A percentile compares a stretch with the other conserved stretches of the same genome.
phyloP scores from a whole-genome alignment of 2,329 filamentous ascomycete species.

The Colletotrichum somersetense region DNA sequence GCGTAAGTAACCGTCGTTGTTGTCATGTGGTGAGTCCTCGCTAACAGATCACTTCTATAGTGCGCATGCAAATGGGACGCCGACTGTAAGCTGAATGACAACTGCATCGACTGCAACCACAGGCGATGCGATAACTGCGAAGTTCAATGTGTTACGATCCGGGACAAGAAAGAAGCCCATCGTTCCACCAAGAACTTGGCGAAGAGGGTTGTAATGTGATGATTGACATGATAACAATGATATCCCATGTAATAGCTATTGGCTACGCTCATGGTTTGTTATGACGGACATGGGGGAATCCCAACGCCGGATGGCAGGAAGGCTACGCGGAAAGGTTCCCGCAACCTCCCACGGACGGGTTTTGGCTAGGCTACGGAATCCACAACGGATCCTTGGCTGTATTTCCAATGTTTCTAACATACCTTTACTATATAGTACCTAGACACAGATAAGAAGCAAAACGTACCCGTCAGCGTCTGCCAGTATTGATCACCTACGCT shows the following conservation, averaged over 20 bases:
- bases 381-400: not conserved
- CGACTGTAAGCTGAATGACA: conserved; percentile 8
- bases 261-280: not conserved
- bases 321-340: not conserved
- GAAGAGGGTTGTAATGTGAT: not conserved
- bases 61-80: conserved; percentile 24
- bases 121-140: conserved; percentile 25
- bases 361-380: not conserved
- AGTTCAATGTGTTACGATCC: not conserved
- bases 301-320: not conserved
- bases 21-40: not conserved
- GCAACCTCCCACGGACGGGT: too few species aligned
- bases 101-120: conserved; percentile 29
- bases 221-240: not conserved
- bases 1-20: conserved; percentile 46
- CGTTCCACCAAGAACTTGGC: not conserved
- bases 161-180: not conserved
- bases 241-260: not conserved
- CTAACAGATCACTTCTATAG: conserved; percentile 16
- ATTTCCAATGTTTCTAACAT: not conserved
- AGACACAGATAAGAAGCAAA: not conserved
- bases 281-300: not conserved
- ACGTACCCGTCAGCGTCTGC: conserved; percentile 1
- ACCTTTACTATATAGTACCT: not conserved
- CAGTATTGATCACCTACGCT: not conserved